Evolutionary conservation across 768 basidiomycete species (phyloP).

Genomic region (Suillus paluster): DNA sequence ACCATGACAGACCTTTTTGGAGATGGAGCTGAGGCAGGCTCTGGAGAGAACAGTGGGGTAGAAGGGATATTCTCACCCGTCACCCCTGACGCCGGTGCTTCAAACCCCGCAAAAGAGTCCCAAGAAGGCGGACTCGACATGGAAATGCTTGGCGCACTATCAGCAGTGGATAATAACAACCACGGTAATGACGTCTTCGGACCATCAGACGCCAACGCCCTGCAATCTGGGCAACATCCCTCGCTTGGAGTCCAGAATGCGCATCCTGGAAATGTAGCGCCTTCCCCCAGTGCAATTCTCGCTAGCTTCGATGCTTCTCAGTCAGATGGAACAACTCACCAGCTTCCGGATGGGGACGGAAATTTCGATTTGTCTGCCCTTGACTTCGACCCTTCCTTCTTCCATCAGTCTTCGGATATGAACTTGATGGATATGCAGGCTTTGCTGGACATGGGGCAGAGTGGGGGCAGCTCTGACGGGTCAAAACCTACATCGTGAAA

Average conservation of each 20-base stretch:
- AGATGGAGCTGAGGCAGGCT: constrained; percentile 42
- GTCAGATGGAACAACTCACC: constrained; percentile 8
- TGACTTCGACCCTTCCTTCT: constrained; percentile 51
- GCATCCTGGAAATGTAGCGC: constrained; percentile 28
- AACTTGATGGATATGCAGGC: constrained; percentile 59
- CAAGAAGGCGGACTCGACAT: constrained; percentile 32
- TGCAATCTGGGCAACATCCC: constrained; percentile 30
- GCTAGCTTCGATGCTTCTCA: constrained; percentile 50
- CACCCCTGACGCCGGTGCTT: constrained; percentile 26
- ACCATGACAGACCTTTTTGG: constrained; percentile 58
- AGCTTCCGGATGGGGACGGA: constrained; percentile 24
- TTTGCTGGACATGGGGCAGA: constrained; percentile 49
- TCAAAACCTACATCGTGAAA: constrained; percentile 27
- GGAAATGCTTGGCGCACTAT: constrained; percentile 43
- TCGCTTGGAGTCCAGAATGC: constrained; percentile 30
- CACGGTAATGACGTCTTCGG: constrained; percentile 28
- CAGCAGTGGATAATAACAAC: constrained; percentile 18
- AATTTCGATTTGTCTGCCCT: constrained; percentile 55
- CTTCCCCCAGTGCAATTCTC: constrained; percentile 46
- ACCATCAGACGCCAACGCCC: constrained; percentile 14
- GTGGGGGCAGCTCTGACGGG: constrained; percentile 25
- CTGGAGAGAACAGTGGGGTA: constrained; percentile 41
- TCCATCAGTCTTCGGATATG: constrained; percentile 46
- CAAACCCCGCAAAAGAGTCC: constrained; percentile 22
- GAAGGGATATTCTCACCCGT: constrained; percentile 59